phyloP scores from a whole-genome alignment of 257 asterid genomes.

The Petrea volubilis region DNA sequence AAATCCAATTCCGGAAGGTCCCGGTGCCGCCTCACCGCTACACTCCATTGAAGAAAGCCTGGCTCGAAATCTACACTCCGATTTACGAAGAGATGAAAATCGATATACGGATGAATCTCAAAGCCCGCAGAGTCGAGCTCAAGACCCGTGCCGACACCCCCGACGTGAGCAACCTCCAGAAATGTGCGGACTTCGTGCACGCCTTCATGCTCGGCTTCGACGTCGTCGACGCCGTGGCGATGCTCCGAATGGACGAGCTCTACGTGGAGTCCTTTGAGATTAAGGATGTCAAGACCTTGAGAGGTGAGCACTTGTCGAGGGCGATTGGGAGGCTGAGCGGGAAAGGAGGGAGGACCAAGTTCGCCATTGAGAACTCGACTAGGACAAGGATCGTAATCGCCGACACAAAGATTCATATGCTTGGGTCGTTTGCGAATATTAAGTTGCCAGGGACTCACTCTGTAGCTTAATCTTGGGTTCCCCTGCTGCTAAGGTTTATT shows the following conservation, averaged over 20 bases:
- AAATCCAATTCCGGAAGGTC: conserved; percentile 76
- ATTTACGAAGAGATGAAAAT: conserved; percentile 73
- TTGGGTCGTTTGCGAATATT: conserved; percentile 78
- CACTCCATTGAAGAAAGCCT: conserved; percentile 74
- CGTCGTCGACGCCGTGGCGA: conserved; percentile 58
- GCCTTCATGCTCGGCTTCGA: conserved; percentile 90
- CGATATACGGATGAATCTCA: conserved; percentile 87
- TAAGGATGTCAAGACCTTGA: conserved; percentile 83
- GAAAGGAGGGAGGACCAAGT: conserved; percentile 88
- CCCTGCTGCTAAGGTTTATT: conserved; percentile 89
- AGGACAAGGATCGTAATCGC: conserved; percentile 85
- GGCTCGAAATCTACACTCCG: conserved; percentile 84
- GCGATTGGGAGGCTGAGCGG: conserved; percentile 90
- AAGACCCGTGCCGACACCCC: conserved; percentile 85
- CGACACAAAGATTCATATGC: conserved; percentile 74
- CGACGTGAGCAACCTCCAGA: conserved; percentile 82
- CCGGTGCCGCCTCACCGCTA: conserved; percentile 75
- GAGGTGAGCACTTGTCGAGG: conserved; percentile 82
- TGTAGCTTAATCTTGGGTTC: conserved; percentile 90
- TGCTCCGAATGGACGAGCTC: conserved; percentile 83
- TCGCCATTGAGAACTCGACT: conserved; percentile 83
- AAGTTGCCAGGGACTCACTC: conserved; percentile 84
- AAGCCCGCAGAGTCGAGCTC: conserved; percentile 76
- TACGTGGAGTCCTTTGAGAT: conserved; percentile 84
- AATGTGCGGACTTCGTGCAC: conserved; percentile 89